A percentile compares a stretch with the other conserved stretches of the same genome.
Conservation (phyloP, 176 grass and related monocot species). For the Avena sativa region DNA sequence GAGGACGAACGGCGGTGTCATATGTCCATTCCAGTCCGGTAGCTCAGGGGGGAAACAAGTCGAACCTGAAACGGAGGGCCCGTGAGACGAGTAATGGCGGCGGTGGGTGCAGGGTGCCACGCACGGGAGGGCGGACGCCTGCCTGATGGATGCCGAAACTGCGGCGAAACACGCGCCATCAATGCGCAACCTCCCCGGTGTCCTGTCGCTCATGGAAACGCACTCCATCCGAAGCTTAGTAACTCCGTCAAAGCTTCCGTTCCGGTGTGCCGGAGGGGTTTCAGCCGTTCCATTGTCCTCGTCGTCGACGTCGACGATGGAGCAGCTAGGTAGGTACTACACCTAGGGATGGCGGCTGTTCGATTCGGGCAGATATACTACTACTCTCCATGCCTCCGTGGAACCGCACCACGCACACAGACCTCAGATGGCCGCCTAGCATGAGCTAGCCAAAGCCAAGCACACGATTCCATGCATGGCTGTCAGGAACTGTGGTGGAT, state of each 20-base stretch:
- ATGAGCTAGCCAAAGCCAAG: not conserved
- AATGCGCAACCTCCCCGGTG: constrained; percentile 40
- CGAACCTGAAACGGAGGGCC: constrained; percentile 5
- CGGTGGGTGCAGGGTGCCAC: constrained; percentile 32
- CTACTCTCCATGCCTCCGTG: not conserved
- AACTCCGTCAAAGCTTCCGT: not conserved
- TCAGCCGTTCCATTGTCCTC: not conserved
- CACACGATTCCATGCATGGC: not conserved
- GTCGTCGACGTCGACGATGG: not conserved
- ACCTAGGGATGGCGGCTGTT: too few relatives aligned
- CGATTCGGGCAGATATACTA: too few relatives aligned
- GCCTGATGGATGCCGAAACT: not conserved
- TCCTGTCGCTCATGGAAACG: not conserved
- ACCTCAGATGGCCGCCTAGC: not conserved
- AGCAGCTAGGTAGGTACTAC: not conserved
- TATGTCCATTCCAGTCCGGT: too few relatives aligned
- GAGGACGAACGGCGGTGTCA: too few relatives aligned
- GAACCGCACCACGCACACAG: not conserved
- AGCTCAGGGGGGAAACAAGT: not conserved
- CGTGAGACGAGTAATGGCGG: constrained; percentile 49
- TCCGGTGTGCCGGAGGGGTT: not conserved
- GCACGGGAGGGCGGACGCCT: constrained; percentile 25
- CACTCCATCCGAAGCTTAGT: not conserved
- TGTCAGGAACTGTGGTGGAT: not conserved
- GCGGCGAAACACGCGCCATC: constrained; percentile 30